phyloP scores from a whole-genome alignment of 495 filamentous ascomycete genomes.

The Tuber brumale region DNA sequence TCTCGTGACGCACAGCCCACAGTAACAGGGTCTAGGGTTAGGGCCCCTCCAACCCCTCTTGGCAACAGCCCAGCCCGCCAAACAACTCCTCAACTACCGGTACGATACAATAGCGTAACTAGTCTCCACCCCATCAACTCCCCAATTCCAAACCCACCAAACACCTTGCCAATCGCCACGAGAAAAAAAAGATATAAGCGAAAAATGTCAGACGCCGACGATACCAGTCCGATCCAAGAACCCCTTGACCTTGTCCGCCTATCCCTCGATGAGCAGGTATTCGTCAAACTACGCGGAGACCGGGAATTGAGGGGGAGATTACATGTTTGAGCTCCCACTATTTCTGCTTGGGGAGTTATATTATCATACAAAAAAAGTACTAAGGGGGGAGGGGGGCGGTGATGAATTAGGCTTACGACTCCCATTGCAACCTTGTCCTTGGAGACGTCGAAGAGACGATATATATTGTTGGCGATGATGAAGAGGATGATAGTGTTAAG shows the following conservation, averaged over 20 bases:
- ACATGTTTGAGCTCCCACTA: slow-evolving; percentile 59
- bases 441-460: slow-evolving; percentile 97
- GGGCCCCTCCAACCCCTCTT: neutral
- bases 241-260: slow-evolving; percentile 85
- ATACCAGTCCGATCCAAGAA: slow-evolving; percentile 37
- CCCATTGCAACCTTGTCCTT: slow-evolving; percentile 95
- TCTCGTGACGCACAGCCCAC: neutral
- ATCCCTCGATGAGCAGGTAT: slow-evolving; percentile 88
- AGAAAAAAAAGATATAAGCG: neutral
- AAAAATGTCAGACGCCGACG: slow-evolving; percentile 37
- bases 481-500: slow-evolving; percentile 65
- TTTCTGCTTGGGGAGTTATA: neutral
- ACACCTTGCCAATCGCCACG: neutral
- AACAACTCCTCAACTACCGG: neutral
- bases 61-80: neutral
- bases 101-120: neutral
- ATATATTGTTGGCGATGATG: slow-evolving; percentile 79
- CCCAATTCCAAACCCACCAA: neutral
- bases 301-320: slow-evolving; percentile 89
- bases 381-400: slow-evolving; percentile 6
- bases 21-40: neutral
- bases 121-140: slow-evolving; percentile 14
- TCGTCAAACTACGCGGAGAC: slow-evolving; percentile 92
- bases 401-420: slow-evolving; percentile 77
- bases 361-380: neutral